Conservation (phyloP, 2,329 filamentous ascomycete genomes). For the Alternaria metachromatica region DNA sequence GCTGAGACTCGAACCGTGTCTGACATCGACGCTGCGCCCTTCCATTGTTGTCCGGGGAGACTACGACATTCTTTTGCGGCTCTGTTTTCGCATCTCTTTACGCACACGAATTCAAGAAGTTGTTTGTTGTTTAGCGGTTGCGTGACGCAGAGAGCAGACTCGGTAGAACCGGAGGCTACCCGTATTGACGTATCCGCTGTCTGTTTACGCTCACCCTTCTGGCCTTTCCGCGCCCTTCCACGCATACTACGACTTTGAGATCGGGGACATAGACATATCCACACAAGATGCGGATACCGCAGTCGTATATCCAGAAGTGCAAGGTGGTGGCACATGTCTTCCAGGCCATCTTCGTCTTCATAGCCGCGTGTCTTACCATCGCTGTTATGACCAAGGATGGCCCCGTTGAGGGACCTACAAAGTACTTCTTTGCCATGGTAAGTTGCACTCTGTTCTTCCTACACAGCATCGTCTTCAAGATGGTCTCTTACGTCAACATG, state of each 20-base stretch:
- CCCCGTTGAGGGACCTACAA: slow-evolving; percentile 60
- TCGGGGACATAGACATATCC: background rate
- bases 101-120: background rate
- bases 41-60: background rate
- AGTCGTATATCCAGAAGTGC: slow-evolving; percentile 59
- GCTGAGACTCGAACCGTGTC: slow-evolving; percentile 20
- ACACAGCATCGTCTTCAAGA: background rate
- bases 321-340: slow-evolving; percentile 63
- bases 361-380: slow-evolving; percentile 64
- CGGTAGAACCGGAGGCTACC: background rate
- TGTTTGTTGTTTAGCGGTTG: background rate
- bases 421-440: slow-evolving; percentile 66
- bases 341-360: slow-evolving; percentile 64
- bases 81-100: background rate
- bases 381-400: slow-evolving; percentile 64
- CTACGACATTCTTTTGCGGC: background rate
- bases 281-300: slow-evolving; percentile 52
- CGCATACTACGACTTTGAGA: background rate
- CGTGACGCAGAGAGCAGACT: background rate
- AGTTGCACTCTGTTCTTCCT: slow-evolving; percentile 22
- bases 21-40: background rate
- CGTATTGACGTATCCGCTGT: slow-evolving; percentile 1
- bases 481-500: background rate
- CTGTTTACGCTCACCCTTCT: slow-evolving; percentile 2
- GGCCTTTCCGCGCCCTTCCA: background rate